Base-by-base conservation (phyloP, 164 flowering plant species). In the Macadamia tetraphylla region DNA sequence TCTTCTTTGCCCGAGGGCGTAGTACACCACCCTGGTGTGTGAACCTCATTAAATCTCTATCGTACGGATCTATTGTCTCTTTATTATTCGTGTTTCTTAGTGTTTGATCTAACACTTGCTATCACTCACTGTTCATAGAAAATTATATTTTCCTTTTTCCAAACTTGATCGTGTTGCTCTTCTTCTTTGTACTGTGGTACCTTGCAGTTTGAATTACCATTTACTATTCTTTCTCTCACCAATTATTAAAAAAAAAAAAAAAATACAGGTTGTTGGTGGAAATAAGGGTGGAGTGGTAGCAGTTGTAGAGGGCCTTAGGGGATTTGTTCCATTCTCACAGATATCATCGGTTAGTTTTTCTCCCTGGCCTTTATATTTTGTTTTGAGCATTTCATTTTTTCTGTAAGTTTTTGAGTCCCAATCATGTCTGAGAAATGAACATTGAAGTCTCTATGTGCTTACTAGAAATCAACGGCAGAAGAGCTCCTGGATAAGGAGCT, bases 251-350 rank as follows among this genome's bases (percentile, higher is more conserved):
- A 43, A 5, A 51, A 6, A 53, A 4, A 14, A 48, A 46, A 63
- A 31, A 60, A 46, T 74, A 72, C 84, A 93, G 98, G 78, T 91
- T 67, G 83, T 91, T 68, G 87, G 81, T 64, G 98, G 85, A 49
- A 93, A 93, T 76, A 93, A 82, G 76, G 97, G 97, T 77, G 97
- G 98, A 73, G 86, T 88, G 64, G 96, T 90, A 64, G 97, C 92
- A 12, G 13, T 84, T 58, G 90, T 94, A 64, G 98, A 94, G 76
- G 96, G 96, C 57, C 83, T 91, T 71, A 85, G 86, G 59, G 98
- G 96, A 40, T 94, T 94, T 78, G 86, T 94, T 75, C 98, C 98
- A 49, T 91, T 88, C 80, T 91, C 96, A 18, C 98, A 94, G 76
- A 84, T 91, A 75, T 91, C 97, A 62, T 65, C 89, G n/a, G 97